Evolutionary conservation across 73 alveolate genomes (phyloP).

Genomic region (Paramecium octaurelia): DNA sequence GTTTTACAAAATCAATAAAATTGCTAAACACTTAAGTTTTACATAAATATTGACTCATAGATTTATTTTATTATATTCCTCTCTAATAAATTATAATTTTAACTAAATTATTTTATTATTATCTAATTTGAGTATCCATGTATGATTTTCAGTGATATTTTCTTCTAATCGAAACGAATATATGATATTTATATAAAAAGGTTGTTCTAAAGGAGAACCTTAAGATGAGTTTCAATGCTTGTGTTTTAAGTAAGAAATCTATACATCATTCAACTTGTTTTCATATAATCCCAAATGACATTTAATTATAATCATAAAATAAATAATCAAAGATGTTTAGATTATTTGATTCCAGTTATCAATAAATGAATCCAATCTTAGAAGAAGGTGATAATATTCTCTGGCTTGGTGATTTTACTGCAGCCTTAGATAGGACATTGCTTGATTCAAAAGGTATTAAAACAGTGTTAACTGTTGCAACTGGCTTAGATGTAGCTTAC

Average conservation of each 20-base stretch:
- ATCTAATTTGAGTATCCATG: no score
- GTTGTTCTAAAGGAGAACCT: no score
- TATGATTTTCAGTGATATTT: no score
- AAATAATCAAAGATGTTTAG: not conserved
- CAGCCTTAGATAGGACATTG: slow-evolving; percentile 55
- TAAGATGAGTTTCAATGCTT: not conserved
- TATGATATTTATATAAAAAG: no score
- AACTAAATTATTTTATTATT: no score
- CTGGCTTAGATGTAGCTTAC: slow-evolving; percentile 21
- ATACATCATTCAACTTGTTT: not conserved
- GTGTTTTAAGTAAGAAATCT: not conserved
- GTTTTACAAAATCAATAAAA: no score
- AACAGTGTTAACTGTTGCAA: slow-evolving; percentile 55
- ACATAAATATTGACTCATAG: no score
- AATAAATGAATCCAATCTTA: slow-evolving; percentile 12
- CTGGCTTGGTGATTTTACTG: slow-evolving; percentile 66
- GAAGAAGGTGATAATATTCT: slow-evolving; percentile 47
- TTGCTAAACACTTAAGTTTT: no score
- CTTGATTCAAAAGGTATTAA: slow-evolving; percentile 30
- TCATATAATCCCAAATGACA: not conserved
- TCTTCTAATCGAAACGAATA: no score
- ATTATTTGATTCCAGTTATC: slow-evolving; percentile 5
- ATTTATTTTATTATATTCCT: no score
- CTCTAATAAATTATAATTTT: no score
- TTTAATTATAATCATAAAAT: not conserved